phyloP scores from a whole-genome alignment of 495 filamentous ascomycete genomes.

The Tuber magnatum region DNA sequence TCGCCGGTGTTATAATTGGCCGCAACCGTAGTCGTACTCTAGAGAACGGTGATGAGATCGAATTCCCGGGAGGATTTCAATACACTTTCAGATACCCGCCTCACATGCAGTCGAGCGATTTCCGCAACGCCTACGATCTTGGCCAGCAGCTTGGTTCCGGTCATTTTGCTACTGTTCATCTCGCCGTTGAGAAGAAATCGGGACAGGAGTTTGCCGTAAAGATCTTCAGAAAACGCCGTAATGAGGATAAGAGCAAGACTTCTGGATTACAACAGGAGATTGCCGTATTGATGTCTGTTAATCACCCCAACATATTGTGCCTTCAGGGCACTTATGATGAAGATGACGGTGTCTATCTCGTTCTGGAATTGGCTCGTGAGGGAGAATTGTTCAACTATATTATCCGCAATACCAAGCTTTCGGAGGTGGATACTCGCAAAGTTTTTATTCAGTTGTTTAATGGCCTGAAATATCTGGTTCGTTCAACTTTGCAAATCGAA shows the following conservation, averaged over 20 bases:
- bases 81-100: slow-evolving; percentile 88
- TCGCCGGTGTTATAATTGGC: slow-evolving; percentile 85
- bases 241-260: slow-evolving; percentile 71
- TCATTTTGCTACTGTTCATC: slow-evolving; percentile 90
- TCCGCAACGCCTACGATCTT: slow-evolving; percentile 77
- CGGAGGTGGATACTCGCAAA: slow-evolving; percentile 73
- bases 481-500: slow-evolving; percentile 30
- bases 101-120: slow-evolving; percentile 64
- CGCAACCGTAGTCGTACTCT: slow-evolving; percentile 86
- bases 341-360: slow-evolving; percentile 78
- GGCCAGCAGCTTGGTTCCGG: slow-evolving; percentile 87
- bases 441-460: slow-evolving; percentile 89
- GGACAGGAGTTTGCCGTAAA: slow-evolving; percentile 88
- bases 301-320: slow-evolving; percentile 90
- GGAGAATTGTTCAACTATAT: slow-evolving; percentile 96
- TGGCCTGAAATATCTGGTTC: slow-evolving; percentile 87
- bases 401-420: slow-evolving; percentile 76
- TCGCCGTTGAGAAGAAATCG: slow-evolving; percentile 77
- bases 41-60: slow-evolving; percentile 80
- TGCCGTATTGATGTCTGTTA: slow-evolving; percentile 89
- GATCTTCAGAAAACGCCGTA: slow-evolving; percentile 74
- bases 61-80: slow-evolving; percentile 69
- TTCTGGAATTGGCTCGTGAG: slow-evolving; percentile 82
- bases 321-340: slow-evolving; percentile 95
- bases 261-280: slow-evolving; percentile 91